A percentile compares a stretch with the other conserved stretches of the same genome.
Conservation (phyloP, 2,329 filamentous ascomycete genomes). For the Myriosclerotinia scirpicola region DNA sequence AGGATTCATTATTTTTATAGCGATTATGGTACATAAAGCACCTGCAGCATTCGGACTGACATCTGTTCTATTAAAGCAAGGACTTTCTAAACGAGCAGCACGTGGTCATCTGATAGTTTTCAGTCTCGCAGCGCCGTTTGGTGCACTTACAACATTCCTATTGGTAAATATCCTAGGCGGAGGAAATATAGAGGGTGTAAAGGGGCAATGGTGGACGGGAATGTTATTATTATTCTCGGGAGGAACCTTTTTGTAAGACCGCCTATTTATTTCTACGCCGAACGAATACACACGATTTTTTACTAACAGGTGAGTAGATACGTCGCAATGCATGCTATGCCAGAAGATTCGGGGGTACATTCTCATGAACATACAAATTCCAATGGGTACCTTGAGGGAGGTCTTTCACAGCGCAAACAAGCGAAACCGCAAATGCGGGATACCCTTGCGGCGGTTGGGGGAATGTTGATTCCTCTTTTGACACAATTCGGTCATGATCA, state of each 20-base stretch:
- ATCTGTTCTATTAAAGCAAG: constrained; percentile 85
- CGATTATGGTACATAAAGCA: constrained; percentile 97
- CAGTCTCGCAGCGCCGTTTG: constrained; percentile 83
- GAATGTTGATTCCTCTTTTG: constrained; percentile 76
- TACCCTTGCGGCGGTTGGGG: constrained; percentile 67
- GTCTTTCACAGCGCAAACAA: constrained; percentile 51
- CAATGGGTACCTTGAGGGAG: constrained; percentile 56
- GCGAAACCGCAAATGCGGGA: constrained; percentile 63
- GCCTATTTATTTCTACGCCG: not conserved
- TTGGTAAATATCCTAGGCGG: constrained; percentile 73
- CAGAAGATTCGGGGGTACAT: constrained; percentile 60
- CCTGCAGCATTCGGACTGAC: constrained; percentile 94
- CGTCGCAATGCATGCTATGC: constrained; percentile 98
- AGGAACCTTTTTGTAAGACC: constrained; percentile 85
- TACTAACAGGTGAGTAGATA: constrained; percentile 58
- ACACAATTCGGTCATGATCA: constrained; percentile 79
- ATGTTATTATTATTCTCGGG: constrained; percentile 93
- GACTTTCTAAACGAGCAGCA: constrained; percentile 81
- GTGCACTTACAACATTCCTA: constrained; percentile 80
- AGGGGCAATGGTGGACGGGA: constrained; percentile 81
- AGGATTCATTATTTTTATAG: constrained; percentile 89
- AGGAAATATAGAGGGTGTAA: constrained; percentile 51
- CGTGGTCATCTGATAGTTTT: constrained; percentile 86
- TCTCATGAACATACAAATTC: constrained; percentile 44
- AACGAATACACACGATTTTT: not conserved